These are phyloP conservation scores for Rauvolfia tetraphylla DNA, from an alignment of 257 asterid species.

Conservation along the genomic window DNA sequence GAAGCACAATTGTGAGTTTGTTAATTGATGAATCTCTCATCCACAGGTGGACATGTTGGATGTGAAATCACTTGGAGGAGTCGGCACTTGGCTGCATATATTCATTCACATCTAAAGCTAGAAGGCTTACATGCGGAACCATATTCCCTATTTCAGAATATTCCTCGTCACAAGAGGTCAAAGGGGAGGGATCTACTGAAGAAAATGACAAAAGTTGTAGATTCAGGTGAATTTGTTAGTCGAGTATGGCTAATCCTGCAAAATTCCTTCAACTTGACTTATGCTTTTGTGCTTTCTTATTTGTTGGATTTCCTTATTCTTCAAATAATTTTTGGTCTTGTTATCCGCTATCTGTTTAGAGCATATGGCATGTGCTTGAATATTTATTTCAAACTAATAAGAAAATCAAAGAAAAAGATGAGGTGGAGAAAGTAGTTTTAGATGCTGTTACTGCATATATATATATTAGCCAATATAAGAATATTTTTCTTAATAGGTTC, in stretches of 20 bases:
- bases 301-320: neutral
- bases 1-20: neutral
- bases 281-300: neutral
- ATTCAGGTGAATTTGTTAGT: neutral
- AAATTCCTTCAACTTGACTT: neutral
- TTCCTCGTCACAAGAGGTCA: neutral
- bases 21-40: neutral
- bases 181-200: neutral
- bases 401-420: neutral
- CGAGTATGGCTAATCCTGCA: neutral
- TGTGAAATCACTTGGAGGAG: neutral
- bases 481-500: neutral
- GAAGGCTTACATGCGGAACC: neutral
- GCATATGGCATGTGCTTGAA: neutral
- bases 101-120: neutral
- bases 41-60: slow-evolving; percentile 5
- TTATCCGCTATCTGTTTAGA: neutral
- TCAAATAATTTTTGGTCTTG: neutral
- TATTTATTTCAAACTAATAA: neutral
- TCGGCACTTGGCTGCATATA: neutral
- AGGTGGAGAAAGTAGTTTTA: neutral
- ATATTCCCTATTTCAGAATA: neutral
- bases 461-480: too few species aligned
- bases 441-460: neutral
- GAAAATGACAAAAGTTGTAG: neutral